Conservation (phyloP, 345 rosid species). For the Brassica incana region DNA sequence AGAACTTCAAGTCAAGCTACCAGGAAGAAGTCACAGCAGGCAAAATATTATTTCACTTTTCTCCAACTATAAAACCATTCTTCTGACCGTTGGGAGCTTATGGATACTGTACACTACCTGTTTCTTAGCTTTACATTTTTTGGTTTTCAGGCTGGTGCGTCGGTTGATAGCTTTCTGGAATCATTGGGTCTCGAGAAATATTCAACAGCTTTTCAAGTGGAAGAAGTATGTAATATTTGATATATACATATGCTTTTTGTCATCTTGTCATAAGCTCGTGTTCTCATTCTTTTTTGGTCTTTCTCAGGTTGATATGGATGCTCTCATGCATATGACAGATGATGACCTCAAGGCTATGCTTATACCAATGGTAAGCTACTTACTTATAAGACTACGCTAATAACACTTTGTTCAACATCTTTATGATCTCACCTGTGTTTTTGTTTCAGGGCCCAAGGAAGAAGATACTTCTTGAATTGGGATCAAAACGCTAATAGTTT, state of each 20-base stretch:
- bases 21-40: constrained; percentile 62
- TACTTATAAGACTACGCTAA: not conserved
- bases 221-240: constrained; percentile 62
- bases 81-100: constrained; percentile 2
- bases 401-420: constrained; percentile 5
- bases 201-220: constrained; percentile 85
- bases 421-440: constrained; percentile 5
- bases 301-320: constrained; percentile 92
- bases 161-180: constrained; percentile 75
- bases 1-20: constrained; percentile 46
- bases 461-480: constrained; percentile 86
- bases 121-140: constrained; percentile 16
- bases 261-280: constrained; percentile 3
- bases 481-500: constrained; percentile 55
- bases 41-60: constrained; percentile 41
- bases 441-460: constrained; percentile 91
- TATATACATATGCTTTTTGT: constrained; percentile 2
- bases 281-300: constrained; percentile 5
- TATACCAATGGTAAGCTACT: constrained; percentile 79
- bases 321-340: constrained; percentile 94
- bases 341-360: constrained; percentile 93
- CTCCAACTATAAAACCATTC: constrained; percentile 1
- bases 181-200: constrained; percentile 92
- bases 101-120: constrained; percentile 7
- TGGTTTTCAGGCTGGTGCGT: constrained; percentile 60